These are phyloP conservation scores for Paragyromitra xinjiangensis DNA, from an alignment of 495 filamentous ascomycete genomes.

Conservation along the genomic window DNA sequence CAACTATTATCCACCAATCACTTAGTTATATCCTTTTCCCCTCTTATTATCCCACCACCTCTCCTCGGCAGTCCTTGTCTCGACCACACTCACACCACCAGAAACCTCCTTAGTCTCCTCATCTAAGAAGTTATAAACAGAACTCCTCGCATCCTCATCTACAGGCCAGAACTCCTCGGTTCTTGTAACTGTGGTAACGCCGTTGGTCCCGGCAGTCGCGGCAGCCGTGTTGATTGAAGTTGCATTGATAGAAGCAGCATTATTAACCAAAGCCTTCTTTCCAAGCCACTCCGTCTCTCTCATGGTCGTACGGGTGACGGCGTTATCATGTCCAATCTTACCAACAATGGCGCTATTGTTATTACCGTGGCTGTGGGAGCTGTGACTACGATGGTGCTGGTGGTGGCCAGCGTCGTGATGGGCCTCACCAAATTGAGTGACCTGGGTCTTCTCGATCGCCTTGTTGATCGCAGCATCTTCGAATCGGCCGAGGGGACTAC, in stretches of 20 bases:
- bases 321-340: conserved; percentile 17
- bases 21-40: conserved; percentile 46
- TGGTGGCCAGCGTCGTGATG: conserved; percentile 24
- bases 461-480: conserved; percentile 38
- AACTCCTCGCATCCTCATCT: conserved; percentile 50
- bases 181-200: conserved; percentile 30
- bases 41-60: conserved; percentile 44
- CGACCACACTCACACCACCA: conserved; percentile 33
- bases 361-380: conserved; percentile 16
- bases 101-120: conserved; percentile 38
- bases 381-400: conserved; percentile 25
- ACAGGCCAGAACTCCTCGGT: conserved; percentile 48
- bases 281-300: conserved; percentile 42
- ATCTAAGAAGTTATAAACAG: conserved; percentile 48
- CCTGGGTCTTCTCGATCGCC: conserved; percentile 32
- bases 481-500: conserved; percentile 32
- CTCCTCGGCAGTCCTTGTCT: conserved; percentile 35
- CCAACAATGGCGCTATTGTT: conserved; percentile 9
- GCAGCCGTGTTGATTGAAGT: conserved; percentile 35
- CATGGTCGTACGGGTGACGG: conserved; percentile 17
- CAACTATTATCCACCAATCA: conserved; percentile 17
- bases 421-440: conserved; percentile 35
- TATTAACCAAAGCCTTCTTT: conserved; percentile 38
- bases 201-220: conserved; percentile 28
- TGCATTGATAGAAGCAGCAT: conserved; percentile 7